Evolutionary conservation across 2,329 filamentous ascomycete genomes (phyloP), one percentile per base, ranked within the genome.

Genomic region (Thielaviopsis euricoi): DNA sequence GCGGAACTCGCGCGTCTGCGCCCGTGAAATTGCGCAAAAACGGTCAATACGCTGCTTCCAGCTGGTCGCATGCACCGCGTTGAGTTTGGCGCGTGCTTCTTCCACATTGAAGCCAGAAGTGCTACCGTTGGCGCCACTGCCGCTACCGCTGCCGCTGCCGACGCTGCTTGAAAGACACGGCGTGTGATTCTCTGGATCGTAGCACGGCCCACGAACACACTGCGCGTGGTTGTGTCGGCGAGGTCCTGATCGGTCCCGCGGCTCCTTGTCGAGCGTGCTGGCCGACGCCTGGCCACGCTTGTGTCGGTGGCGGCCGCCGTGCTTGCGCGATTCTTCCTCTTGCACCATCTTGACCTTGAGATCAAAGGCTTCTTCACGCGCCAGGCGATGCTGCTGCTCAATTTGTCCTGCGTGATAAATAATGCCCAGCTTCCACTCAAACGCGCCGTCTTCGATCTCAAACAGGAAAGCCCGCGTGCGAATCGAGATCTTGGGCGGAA

Each of bases 341-440:
- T 82, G 80, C 21, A 96, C 80, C 65, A 86, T 90, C 68, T 90
- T 94, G 15, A 86, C 79, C 68, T 98, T 98, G 60, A 95, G 74
- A 15, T 82, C 76, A 70, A 94, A 97, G 0, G 91, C 91, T 63
- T 95, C 89, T 68, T 95, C 89, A 50, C 93, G 82, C 4, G 91
- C 90, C 57, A 95, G 74, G 21, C 93, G 81, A 69, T 97, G 93
- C 67, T 85, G 84, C 69, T 97, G 91, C 69, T 98, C 93, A 58
- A 90, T 75, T 21, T 91, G 77, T 0, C 94, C 93, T 52, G 88
- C 82, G 33, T 91, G 83, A 68, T 97, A 98, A 55, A 98, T 98
- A 66, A 89, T 83, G 17, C 90, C 89, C 10, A 98, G 75, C 67
- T 96, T 97, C 87, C 90, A 98, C 68, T 98, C 93, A 65, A 98